A percentile compares a stretch with the other conserved stretches of the same genome.
phyloP scores from a whole-genome alignment of 257 asterid species.

The Plantago ovata region DNA sequence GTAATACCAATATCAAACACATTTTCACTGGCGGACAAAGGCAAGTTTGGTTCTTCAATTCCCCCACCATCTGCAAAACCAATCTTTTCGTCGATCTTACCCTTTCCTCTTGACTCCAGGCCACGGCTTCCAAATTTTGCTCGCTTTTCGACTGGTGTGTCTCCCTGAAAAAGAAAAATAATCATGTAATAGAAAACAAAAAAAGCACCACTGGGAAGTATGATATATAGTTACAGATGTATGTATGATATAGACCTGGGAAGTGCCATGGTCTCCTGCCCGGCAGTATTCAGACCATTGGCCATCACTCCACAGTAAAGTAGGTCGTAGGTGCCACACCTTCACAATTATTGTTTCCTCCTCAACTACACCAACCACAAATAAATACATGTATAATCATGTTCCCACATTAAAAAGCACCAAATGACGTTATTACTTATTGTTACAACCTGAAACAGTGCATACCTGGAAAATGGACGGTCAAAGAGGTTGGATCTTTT shows the following conservation, averaged over 20 bases:
- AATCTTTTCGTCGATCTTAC: constrained; percentile 32
- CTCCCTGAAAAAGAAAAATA: constrained; percentile 58
- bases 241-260: constrained; percentile 45
- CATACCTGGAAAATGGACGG: constrained; percentile 81
- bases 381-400: constrained; percentile 9
- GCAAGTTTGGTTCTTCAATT: constrained; percentile 43
- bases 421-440: neutral
- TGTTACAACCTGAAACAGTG: constrained; percentile 12
- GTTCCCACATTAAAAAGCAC: constrained; percentile 18
- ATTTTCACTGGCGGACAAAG: constrained; percentile 60
- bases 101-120: constrained; percentile 50
- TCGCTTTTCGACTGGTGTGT: constrained; percentile 77
- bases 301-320: constrained; percentile 71
- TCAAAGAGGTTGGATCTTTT: constrained; percentile 56
- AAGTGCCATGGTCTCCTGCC: constrained; percentile 39
- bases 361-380: constrained; percentile 40
- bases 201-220: constrained; percentile 3
- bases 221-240: too few species aligned
- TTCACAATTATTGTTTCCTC: constrained; percentile 57
- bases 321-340: constrained; percentile 83
- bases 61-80: constrained; percentile 37
- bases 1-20: constrained; percentile 55
- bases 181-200: constrained; percentile 11
- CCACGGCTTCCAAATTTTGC: constrained; percentile 48
- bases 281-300: constrained; percentile 80